These are phyloP conservation scores for Dactylis glomerata DNA, from an alignment of 176 grass and related monocot genomes.

Conservation along the genomic window DNA sequence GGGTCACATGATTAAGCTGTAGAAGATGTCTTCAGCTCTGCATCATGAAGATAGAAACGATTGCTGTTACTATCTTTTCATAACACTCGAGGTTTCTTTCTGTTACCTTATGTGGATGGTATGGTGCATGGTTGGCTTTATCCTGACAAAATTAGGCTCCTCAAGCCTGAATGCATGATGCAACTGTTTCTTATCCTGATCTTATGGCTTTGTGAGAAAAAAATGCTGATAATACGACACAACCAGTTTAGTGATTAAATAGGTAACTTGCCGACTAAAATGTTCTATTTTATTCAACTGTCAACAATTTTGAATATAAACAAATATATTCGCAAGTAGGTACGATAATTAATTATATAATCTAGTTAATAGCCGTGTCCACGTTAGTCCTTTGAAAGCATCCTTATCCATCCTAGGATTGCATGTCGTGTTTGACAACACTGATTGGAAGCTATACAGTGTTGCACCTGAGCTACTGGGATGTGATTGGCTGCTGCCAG, in stretches of 20 bases:
- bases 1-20: constrained; percentile 39
- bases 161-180: not conserved
- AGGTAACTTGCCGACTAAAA: not conserved
- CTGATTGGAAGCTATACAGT: not conserved
- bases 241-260: not conserved
- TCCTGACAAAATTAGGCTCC: not conserved
- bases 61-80: not conserved
- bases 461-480: not conserved
- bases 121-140: constrained; percentile 14
- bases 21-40: not conserved
- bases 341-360: not conserved
- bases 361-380: not conserved
- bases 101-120: not conserved
- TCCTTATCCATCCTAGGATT: not conserved
- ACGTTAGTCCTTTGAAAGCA: not conserved
- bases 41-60: not conserved
- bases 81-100: not conserved
- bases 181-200: not conserved
- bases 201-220: not conserved
- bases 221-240: not conserved
- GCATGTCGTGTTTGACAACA: not conserved
- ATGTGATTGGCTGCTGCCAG: not conserved
- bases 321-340: not conserved
- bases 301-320: not conserved
- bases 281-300: not conserved